Evolutionary conservation across 345 rosid genomes (phyloP).

Genomic region (Bruguiera gymnorhiza): DNA sequence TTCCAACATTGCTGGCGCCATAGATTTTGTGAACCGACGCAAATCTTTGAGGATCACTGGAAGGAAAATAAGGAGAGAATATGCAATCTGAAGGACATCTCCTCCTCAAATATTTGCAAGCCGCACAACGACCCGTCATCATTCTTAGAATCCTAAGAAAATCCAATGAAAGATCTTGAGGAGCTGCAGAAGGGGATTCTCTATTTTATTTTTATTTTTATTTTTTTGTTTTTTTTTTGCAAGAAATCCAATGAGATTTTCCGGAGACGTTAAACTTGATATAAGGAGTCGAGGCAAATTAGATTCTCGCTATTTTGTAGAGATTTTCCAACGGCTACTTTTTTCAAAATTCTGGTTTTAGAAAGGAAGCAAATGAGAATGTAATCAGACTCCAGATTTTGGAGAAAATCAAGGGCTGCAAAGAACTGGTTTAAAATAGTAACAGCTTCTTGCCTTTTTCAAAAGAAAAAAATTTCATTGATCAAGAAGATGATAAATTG

Average conservation of each 20-base stretch:
- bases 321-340: constrained; percentile 42
- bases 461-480: too few relatives aligned
- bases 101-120: constrained; percentile 69
- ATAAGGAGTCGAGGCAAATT: too few relatives aligned
- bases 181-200: background rate
- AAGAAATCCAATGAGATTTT: constrained; percentile 3
- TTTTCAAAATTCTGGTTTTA: constrained; percentile 5
- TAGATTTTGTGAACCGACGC: constrained; percentile 56
- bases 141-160: constrained; percentile 1
- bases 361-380: constrained; percentile 16
- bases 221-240: background rate
- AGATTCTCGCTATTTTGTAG: background rate
- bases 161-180: background rate
- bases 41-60: constrained; percentile 54
- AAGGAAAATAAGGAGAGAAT: constrained; percentile 64
- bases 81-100: constrained; percentile 62
- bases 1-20: constrained; percentile 75
- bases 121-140: constrained; percentile 48
- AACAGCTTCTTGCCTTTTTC: too few relatives aligned
- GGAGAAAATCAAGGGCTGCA: constrained; percentile 5
- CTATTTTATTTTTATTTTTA: constrained; percentile 1
- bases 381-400: background rate
- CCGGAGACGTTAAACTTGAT: too few relatives aligned
- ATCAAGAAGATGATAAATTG: too few relatives aligned
- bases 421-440: background rate